A percentile compares a stretch with the other conserved stretches of the same genome.
These are phyloP conservation scores for Adansonia rubrostipa DNA, from an alignment of 441 rosid genomes.

Conservation along the genomic window DNA sequence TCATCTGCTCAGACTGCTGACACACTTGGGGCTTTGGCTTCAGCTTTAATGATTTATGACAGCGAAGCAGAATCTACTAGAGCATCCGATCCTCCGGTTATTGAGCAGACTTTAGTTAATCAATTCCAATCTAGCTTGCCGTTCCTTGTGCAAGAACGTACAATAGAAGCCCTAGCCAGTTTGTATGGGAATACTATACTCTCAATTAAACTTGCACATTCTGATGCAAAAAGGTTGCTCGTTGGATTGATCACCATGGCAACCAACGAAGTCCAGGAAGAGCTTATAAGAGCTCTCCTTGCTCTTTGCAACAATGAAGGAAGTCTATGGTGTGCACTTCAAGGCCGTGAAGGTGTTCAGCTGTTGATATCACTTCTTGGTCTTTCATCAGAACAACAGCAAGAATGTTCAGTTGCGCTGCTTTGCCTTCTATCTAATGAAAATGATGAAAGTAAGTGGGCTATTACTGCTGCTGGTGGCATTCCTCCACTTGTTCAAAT, in stretches of 20 bases:
- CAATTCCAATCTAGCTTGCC: slow-evolving; percentile 88
- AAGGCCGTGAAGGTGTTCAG: slow-evolving; percentile 99
- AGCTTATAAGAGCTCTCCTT: slow-evolving; percentile 88
- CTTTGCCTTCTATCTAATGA: slow-evolving; percentile 92
- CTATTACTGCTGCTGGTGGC: slow-evolving; percentile 99
- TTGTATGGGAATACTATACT: slow-evolving; percentile 93
- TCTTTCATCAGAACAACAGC: slow-evolving; percentile 99
- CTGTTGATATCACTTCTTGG: slow-evolving; percentile 98
- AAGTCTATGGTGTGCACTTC: slow-evolving; percentile 94
- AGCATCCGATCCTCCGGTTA: slow-evolving; percentile 74
- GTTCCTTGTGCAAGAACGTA: slow-evolving; percentile 96
- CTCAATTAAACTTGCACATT: slow-evolving; percentile 69
- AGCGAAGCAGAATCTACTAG: slow-evolving; percentile 80
- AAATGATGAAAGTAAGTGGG: slow-evolving; percentile 99
- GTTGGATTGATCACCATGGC: slow-evolving; percentile 99
- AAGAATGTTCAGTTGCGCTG: slow-evolving; percentile 99
- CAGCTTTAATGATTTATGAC: slow-evolving; percentile 98
- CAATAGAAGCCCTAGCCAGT: slow-evolving; percentile 99
- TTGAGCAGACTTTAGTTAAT: slow-evolving; percentile 89
- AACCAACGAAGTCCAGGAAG: slow-evolving; percentile 92
- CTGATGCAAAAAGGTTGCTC: slow-evolving; percentile 96
- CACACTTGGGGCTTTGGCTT: slow-evolving; percentile 98
- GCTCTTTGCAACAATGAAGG: slow-evolving; percentile 84
- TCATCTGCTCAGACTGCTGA: slow-evolving; percentile 96
- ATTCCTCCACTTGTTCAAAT: slow-evolving; percentile 99